Evolutionary conservation across 208 protist genomes (phyloP), one percentile per base, ranked within the genome.

Genomic region (Leishmania martiniquensis): DNA sequence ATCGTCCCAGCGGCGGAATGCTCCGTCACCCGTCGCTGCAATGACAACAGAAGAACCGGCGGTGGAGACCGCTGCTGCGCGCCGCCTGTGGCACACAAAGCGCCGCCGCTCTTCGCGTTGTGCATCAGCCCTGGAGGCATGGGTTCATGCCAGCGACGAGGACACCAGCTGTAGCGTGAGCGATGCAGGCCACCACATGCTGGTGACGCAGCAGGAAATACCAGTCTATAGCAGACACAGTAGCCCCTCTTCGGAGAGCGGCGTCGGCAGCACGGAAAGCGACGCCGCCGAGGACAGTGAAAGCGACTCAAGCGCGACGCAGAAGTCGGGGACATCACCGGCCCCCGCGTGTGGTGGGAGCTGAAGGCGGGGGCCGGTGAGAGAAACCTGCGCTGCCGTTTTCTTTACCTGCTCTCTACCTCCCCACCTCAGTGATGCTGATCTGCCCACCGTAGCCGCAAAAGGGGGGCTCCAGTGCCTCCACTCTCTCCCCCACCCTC

Each of bases 121-220:
- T 6, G 66, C 73, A 12, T 75, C 78, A 9, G 78, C 49, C 22
- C 63, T 78, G 55, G 78, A 71, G 45, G 57, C 54, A 34, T 83
- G 73, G 78, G 63, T 83, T 4, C 73, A 73, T 5, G 71, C 74
- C 67, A 78, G 55, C 49, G 78, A 83, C 54, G 57, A 62, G 7
- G 78, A 78, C 6, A 69, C 37, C 51, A 39, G 70, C 20, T 6
- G 70, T 20, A 29, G 39, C 2, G 57, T 12, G 39, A n/a, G 59
- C n/a, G 72, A 34, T 12, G 59, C 25, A 54, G 72, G 49, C 44
- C 20, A 47, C 71, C 42, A 39, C 52, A 86, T 94, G 71, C 87
- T 94, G 67, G 85, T 94, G 45, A 94, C 90, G 20, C 90, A 94
- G 74, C 90, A 92, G 67, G 80, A 78, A 44, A 74, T 93, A 4